Percentiles rank a stretch among this genome's conserved stretches.
Conservation (phyloP, 2,329 filamentous ascomycete genomes). For the Penicillium occitanis region DNA sequence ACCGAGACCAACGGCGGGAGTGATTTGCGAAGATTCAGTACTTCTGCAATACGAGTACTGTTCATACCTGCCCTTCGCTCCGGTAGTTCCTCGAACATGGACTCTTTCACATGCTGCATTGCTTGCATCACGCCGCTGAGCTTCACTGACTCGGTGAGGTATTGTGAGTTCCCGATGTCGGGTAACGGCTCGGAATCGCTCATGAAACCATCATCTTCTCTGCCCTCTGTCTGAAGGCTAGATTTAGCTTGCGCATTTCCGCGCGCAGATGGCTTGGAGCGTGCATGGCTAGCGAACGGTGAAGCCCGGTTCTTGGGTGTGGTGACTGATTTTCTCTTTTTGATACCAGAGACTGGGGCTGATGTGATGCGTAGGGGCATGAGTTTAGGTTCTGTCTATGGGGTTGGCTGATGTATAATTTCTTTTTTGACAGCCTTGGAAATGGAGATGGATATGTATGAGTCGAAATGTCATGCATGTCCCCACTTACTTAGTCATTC, state of each 20-base stretch:
- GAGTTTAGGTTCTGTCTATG: neutral
- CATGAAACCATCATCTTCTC: constrained; percentile 28
- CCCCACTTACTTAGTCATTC: neutral
- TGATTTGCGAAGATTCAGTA: constrained; percentile 56
- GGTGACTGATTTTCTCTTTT: constrained; percentile 36
- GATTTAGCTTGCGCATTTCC: constrained; percentile 23
- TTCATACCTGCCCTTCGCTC: constrained; percentile 58
- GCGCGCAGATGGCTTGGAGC: constrained; percentile 40
- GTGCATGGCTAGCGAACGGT: constrained; percentile 43
- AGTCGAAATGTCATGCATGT: neutral
- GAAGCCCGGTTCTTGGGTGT: constrained; percentile 35
- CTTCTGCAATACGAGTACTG: constrained; percentile 59
- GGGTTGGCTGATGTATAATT: neutral
- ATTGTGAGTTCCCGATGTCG: constrained; percentile 53
- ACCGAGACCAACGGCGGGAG: constrained; percentile 60
- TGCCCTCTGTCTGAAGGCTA: constrained; percentile 10
- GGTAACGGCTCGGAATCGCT: constrained; percentile 46
- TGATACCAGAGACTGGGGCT: constrained; percentile 48
- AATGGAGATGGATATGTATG: constrained; percentile 3
- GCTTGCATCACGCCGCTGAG: constrained; percentile 54
- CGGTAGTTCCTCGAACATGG: constrained; percentile 59
- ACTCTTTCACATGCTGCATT: constrained; percentile 40
- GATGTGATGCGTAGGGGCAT: constrained; percentile 53
- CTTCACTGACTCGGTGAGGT: constrained; percentile 41
- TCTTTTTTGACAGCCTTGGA: neutral